Percentiles rank a stretch among this genome's conserved stretches.
phyloP scores from a whole-genome alignment of 345 rosid genomes.

The Anastatica hierochuntica region DNA sequence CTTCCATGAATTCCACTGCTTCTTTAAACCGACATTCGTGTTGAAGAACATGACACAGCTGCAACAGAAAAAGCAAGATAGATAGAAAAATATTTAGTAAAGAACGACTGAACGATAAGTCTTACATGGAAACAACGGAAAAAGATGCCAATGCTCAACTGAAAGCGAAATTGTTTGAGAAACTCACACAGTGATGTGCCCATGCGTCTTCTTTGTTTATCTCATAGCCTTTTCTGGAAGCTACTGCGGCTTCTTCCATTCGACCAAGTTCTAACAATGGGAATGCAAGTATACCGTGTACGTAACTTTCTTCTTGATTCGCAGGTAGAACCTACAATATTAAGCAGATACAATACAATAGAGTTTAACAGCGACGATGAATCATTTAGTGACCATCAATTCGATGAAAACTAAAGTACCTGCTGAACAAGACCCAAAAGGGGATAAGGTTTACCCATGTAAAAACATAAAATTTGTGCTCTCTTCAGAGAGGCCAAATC shows the following conservation, averaged over 20 bases:
- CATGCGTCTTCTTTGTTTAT: constrained; percentile 64
- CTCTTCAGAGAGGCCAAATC: constrained; percentile 70
- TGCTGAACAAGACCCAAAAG: constrained; percentile 53
- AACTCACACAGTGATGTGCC: constrained; percentile 86
- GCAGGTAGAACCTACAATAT: constrained; percentile 50
- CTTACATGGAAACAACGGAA: not conserved
- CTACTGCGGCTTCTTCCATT: constrained; percentile 69
- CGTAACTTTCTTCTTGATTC: constrained; percentile 53
- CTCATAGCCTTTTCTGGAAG: constrained; percentile 65
- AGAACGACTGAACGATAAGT: not conserved
- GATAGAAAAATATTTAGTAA: not conserved
- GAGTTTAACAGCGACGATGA: not conserved
- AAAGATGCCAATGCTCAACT: not conserved
- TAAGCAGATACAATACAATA: not conserved
- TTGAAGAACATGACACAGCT: constrained; percentile 89
- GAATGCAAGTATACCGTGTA: constrained; percentile 85
- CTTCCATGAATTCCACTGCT: constrained; percentile 84
- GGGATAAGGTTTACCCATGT: constrained; percentile 60
- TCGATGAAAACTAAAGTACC: constrained; percentile 31
- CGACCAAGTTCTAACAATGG: constrained; percentile 73
- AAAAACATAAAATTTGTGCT: constrained; percentile 62
- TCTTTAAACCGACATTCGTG: constrained; percentile 64
- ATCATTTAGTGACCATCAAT: not conserved
- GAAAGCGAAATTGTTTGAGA: not conserved
- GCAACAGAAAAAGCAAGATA: constrained; percentile 27